Conservation (phyloP, 805 yeast species). For the Ogataea saltuana region DNA sequence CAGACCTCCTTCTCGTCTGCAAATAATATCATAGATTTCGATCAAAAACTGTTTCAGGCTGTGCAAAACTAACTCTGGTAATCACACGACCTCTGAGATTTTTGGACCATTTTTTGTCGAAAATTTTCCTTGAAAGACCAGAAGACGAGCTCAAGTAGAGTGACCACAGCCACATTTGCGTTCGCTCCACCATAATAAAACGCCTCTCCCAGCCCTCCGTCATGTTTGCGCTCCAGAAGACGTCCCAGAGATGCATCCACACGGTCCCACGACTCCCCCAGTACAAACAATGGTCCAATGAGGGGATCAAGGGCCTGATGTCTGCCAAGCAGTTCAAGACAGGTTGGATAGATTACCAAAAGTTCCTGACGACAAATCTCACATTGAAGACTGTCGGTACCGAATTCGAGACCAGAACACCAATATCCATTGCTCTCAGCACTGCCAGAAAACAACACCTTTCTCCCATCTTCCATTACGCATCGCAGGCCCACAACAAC, state of each 20-base stretch:
- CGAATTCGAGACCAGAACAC: conserved; percentile 70
- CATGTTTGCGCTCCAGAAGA: conserved; percentile 12
- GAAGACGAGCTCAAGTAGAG: too few species aligned
- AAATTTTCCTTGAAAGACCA: too few species aligned
- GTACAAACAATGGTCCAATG: conserved; percentile 38
- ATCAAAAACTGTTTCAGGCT: neutral
- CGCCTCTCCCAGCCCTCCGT: neutral
- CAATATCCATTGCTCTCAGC: conserved; percentile 66
- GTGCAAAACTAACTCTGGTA: neutral
- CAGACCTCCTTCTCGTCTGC: too few species aligned
- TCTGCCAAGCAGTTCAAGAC: conserved; percentile 63
- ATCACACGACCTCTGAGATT: neutral
- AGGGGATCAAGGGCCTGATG: conserved; percentile 67
- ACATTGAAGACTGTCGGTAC: conserved; percentile 74
- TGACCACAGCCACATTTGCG: too few species aligned
- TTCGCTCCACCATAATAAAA: neutral
- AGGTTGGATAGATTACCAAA: conserved; percentile 85
- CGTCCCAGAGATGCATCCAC: conserved; percentile 48
- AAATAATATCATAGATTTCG: neutral
- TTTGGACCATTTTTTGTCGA: neutral
- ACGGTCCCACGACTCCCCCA: conserved; percentile 58
- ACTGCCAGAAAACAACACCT: conserved; percentile 67
- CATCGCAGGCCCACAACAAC: conserved; percentile 90
- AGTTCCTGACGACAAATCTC: conserved; percentile 57
- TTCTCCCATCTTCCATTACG: conserved; percentile 77